Evolutionary conservation across 352 stramenopile genomes (phyloP).

Genomic region (Pythium pyrilobum): DNA sequence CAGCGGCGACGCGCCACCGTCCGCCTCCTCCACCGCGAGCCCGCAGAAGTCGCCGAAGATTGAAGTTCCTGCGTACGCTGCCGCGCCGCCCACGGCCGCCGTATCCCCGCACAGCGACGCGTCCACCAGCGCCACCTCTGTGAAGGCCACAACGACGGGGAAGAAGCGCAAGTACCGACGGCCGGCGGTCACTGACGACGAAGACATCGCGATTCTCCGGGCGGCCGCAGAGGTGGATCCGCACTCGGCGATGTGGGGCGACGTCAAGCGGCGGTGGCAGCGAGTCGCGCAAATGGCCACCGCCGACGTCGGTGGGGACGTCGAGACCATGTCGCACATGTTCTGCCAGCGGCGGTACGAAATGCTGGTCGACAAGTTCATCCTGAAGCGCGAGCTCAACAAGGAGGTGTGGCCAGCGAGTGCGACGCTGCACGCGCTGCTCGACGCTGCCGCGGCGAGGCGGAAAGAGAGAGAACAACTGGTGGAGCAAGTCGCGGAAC

Average conservation of each 20-base stretch:
- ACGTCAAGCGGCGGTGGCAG: background rate
- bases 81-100: too few species aligned
- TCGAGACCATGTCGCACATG: background rate
- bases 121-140: too few species aligned
- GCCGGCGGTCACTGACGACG: background rate
- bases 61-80: too few species aligned
- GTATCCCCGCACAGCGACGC: too few species aligned
- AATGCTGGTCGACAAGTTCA: constrained; percentile 1
- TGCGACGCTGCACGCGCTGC: background rate
- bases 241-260: constrained; percentile 1
- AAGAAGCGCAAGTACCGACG: background rate
- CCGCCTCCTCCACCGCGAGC: too few species aligned
- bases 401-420: background rate
- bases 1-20: too few species aligned
- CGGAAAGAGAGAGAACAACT: background rate
- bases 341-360: constrained; percentile 13
- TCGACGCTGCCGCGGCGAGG: background rate
- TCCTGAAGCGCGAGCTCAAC: background rate
- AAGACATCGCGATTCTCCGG: constrained; percentile 4
- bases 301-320: background rate
- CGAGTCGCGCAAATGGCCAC: background rate
- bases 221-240: background rate
- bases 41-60: too few species aligned
- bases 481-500: too few species aligned
- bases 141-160: too few species aligned